phyloP scores from a whole-genome alignment of 2,329 filamentous ascomycete species.

The Claviceps pusilla region DNA sequence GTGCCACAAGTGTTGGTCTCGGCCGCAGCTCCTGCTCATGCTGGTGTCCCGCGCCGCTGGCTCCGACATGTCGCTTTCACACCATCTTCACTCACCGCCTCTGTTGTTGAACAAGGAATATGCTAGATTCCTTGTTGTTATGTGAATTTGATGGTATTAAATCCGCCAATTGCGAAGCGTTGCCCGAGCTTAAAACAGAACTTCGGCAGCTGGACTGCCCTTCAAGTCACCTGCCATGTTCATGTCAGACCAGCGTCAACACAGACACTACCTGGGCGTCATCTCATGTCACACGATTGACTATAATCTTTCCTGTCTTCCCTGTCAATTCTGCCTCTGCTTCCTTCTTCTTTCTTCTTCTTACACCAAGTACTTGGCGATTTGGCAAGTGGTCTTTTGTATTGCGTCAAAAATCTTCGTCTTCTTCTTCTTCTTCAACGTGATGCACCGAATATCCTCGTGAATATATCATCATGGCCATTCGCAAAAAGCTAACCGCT shows the following conservation, averaged over 20 bases:
- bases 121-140: slow-evolving; percentile 2
- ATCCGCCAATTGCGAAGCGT: neutral
- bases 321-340: neutral
- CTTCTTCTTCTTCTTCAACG: neutral
- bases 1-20: slow-evolving; percentile 1
- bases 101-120: slow-evolving; percentile 1
- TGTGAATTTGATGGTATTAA: slow-evolving; percentile 1
- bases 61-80: slow-evolving; percentile 4
- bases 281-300: neutral
- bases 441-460: neutral
- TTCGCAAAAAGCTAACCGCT: slow-evolving; percentile 18
- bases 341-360: neutral
- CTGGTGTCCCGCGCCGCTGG: slow-evolving; percentile 1
- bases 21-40: slow-evolving; percentile 3
- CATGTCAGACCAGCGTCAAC: neutral
- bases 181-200: slow-evolving; percentile 1
- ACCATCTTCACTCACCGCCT: slow-evolving; percentile 7
- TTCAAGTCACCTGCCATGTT: slow-evolving; percentile 2
- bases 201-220: neutral
- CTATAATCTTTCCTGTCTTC: neutral
- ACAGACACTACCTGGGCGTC: neutral
- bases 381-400: neutral
- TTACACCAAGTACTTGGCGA: neutral
- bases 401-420: neutral
- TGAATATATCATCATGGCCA: slow-evolving; percentile 12